phyloP scores from a whole-genome alignment of 176 grass and related monocot genomes.

The Hordeum vulgare region DNA sequence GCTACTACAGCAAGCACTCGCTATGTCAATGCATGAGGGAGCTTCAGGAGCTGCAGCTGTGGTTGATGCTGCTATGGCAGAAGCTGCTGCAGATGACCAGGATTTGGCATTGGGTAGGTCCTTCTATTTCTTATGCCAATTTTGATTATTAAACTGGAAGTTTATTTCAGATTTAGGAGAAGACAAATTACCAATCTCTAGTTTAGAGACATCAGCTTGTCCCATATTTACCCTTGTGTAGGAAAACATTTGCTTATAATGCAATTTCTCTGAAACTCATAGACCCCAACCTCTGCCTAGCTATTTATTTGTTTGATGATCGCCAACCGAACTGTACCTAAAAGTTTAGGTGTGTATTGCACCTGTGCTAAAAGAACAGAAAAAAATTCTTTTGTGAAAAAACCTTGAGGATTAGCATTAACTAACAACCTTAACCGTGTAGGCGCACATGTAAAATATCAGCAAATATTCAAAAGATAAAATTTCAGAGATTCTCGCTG shows the following conservation, averaged over 20 bases:
- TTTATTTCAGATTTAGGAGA: background rate
- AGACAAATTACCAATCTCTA: background rate
- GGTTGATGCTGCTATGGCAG: constrained; percentile 53
- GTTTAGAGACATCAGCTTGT: background rate
- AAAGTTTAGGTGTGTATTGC: background rate
- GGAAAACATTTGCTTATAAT: background rate
- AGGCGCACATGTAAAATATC: background rate
- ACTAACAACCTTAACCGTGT: background rate
- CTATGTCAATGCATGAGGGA: constrained; percentile 83
- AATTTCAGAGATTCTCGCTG: background rate
- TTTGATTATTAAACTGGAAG: background rate
- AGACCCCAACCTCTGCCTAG: background rate
- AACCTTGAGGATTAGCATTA: background rate
- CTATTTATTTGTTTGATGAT: background rate
- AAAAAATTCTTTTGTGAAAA: background rate
- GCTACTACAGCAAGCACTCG: constrained; percentile 80
- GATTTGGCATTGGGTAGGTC: constrained; percentile 79
- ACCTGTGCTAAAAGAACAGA: background rate
- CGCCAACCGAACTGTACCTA: background rate
- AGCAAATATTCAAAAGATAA: background rate
- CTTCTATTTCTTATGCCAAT: background rate
- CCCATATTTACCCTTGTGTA: background rate
- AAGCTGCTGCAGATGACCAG: constrained; percentile 59
- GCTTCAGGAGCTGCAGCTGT: constrained; percentile 39
- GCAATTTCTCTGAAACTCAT: background rate